Conservation (phyloP, 1,139 yeast species). For the Hemisphaericaspora xylanilytica region DNA sequence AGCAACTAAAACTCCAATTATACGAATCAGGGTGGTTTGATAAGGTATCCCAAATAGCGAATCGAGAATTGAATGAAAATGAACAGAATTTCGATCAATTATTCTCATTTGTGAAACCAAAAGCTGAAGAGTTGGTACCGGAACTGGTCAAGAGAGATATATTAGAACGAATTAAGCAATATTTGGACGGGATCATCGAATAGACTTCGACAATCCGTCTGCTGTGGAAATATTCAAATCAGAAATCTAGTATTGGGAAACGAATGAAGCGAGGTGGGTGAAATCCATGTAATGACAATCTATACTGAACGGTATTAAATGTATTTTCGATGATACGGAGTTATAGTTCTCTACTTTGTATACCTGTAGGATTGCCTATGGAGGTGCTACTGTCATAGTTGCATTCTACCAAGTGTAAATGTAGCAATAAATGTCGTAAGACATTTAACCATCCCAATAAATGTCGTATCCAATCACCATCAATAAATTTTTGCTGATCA, state of each 20-base stretch:
- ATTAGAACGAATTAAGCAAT: slow-evolving; percentile 55
- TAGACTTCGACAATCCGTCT: slow-evolving; percentile 12
- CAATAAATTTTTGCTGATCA: slow-evolving; percentile 30
- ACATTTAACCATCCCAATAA: background rate
- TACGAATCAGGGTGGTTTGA: slow-evolving; percentile 87
- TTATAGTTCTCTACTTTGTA: no score
- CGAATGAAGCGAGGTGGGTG: no score
- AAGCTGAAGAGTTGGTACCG: slow-evolving; percentile 71
- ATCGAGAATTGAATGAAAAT: slow-evolving; percentile 28
- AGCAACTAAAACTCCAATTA: slow-evolving; percentile 59
- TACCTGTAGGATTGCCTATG: no score
- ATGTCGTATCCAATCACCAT: slow-evolving; percentile 29
- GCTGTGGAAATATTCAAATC: no score
- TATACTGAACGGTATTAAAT: no score
- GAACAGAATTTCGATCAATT: slow-evolving; percentile 50
- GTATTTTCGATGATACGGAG: no score
- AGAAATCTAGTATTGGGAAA: no score
- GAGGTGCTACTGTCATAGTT: no score
- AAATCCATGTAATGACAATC: no score
- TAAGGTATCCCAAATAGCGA: slow-evolving; percentile 60
- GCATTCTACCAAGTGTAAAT: no score
- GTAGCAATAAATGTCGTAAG: slow-evolving; percentile 1
- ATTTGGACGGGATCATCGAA: slow-evolving; percentile 54
- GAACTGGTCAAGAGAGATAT: slow-evolving; percentile 59
- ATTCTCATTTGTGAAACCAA: slow-evolving; percentile 54